Evolutionary conservation across 495 filamentous ascomycete species (phyloP).

Genomic region (Lichenothelia convexa): DNA sequence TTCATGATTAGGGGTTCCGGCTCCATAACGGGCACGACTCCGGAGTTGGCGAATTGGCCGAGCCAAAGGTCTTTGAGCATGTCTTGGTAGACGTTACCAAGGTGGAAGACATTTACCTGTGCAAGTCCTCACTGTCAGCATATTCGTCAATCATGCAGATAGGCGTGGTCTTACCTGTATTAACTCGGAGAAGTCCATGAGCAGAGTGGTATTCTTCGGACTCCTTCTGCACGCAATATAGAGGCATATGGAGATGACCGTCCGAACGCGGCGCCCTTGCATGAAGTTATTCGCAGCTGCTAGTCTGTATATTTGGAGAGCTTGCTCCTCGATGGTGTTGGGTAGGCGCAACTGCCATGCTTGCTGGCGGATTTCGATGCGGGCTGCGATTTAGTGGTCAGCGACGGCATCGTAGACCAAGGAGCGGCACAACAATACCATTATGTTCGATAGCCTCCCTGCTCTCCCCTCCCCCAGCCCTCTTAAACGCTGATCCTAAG

Average conservation of each 20-base stretch:
- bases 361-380: constrained; percentile 11
- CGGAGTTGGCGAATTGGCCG: constrained; percentile 28
- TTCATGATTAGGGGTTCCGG: constrained; percentile 73
- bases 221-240: constrained; percentile 67
- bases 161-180: too few species aligned
- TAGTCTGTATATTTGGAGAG: constrained; percentile 57
- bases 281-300: constrained; percentile 64
- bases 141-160: too few species aligned
- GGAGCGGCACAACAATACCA: constrained; percentile 15
- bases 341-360: constrained; percentile 27
- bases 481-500: constrained; percentile 36
- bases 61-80: constrained; percentile 47
- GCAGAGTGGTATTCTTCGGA: constrained; percentile 45
- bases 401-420: background rate
- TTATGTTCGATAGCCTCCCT: constrained; percentile 56
- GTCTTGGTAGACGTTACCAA: constrained; percentile 68
- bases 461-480: constrained; percentile 34
- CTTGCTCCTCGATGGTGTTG: constrained; percentile 39
- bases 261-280: constrained; percentile 68
- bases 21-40: constrained; percentile 39
- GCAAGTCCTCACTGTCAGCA: too few species aligned
- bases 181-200: constrained; percentile 84
- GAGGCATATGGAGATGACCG: constrained; percentile 68
- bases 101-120: constrained; percentile 81
- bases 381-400: constrained; percentile 1